Base-by-base conservation (phyloP, 2,329 filamentous ascomycete species). In the Talaromyces sp. region DNA sequence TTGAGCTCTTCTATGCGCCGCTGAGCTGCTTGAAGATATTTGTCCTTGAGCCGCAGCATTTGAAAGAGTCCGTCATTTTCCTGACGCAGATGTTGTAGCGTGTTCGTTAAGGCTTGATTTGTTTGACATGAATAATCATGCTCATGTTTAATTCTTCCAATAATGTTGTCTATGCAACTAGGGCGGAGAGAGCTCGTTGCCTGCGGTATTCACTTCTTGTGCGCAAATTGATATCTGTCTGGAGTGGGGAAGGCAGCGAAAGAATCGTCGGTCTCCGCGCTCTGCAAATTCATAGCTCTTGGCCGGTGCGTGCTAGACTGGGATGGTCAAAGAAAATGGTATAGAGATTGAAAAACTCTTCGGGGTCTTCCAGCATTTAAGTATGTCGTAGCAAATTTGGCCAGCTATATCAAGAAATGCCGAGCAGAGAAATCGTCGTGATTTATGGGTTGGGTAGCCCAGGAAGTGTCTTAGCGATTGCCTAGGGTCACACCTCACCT, bases 251-350 rank as follows among this genome's bases (percentile, higher is more conserved):
- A 45, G 29, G 17, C 17, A 35, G 43, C n/a, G n/a, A n/a, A 33
- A 24, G 43, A 45, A 45, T 45, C 14, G 13, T 45, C 29, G 29
- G 29, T 35, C 30, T 35, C 30, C 17, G 43, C 43, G 43, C 43
- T 45, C 43, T 45, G 43, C 22, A 30, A 35, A 45, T n/a, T 24
- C 43, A 45, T 45, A 17, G 30, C 17, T 45, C 29, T 45, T 16
- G 10, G 30, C 29, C 22, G 30, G 24, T 45, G 13, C 35, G 17
- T 22, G 30, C 30, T 20, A 19, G 29, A 14, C 27, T 45, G 30
- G 35, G 24, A 35, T 45, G 30, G 4, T 33, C 9, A 24, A 24
- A 35, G 43, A 33, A 22, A 45, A 45, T 35, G 30, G 9, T n/a
- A 14, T 33, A 20, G 43, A 35, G 16, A 35, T 35, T 45, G 30